Evolutionary conservation across 768 basidiomycete genomes (phyloP), one percentile per base, ranked within the genome.

Genomic region (Dacryopinax primogenitus): DNA sequence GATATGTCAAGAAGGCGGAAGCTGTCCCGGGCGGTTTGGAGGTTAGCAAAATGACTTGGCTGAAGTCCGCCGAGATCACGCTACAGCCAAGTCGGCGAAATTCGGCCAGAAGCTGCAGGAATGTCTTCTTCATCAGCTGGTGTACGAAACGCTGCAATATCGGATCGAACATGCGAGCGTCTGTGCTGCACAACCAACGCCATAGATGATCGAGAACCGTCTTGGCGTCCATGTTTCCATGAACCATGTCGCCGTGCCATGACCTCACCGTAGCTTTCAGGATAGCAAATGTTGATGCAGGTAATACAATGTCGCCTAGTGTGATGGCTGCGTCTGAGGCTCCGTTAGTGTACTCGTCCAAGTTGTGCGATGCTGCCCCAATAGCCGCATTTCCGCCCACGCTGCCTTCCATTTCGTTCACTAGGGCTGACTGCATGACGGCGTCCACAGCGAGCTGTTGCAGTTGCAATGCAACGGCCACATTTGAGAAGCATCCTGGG

Each of bases 341-440:
- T 26, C 85, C 84, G 47, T 83, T 85, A 62, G 86, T 81, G 74
- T 94, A 96, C 66, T 96, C 88, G 71, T 92, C 88, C 66, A 99
- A 77, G 18, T 90, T 98, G 71, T 86, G 91, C 1, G 92, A 90
- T 3, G 88, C 85, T 0, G 92, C 90, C 72, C 97, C 94, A 71
- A 98, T 97, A 0, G 93, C 90, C 0, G 94, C 91, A 6, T 92
- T 80, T 2, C 94, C 95, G 1, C 93, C 89, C 1, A 75, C 73
- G 66, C 88, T 91, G 1, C 96, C 96, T 75, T 99, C 96, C 70
- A 99, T 81, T 73, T 99, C 96, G 76, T 99, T 97, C 68, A 99
- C 91, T 65, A 95, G 79, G 33, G 94, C 83, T 1, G 95, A 94
- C 70, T 98, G 96, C 11, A 97, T 77, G 3, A 99, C 88, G 0